phyloP scores from a whole-genome alignment of 2,329 filamentous ascomycete species.

The Colletotrichum ledebouriae region DNA sequence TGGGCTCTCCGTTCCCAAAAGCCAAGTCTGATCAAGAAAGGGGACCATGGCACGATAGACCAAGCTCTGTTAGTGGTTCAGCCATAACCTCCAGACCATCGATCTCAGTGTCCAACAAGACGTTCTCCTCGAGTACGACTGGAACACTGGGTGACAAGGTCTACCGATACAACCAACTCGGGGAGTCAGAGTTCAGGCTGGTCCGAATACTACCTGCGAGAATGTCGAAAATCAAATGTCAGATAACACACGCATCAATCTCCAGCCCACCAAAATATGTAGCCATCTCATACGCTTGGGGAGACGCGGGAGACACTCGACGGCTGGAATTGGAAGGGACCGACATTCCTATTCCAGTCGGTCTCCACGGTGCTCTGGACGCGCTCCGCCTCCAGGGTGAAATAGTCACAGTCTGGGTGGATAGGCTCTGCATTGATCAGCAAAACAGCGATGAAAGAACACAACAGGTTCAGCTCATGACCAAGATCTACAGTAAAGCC shows the following conservation, averaged over 20 bases:
- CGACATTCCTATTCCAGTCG: conserved; percentile 40
- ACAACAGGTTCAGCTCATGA: conserved; percentile 36
- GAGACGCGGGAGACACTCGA: conserved; percentile 46
- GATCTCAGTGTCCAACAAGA: not conserved
- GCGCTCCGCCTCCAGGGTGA: conserved; percentile 37
- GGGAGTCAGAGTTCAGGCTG: conserved; percentile 34
- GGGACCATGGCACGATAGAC: not conserved
- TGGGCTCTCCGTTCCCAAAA: not conserved
- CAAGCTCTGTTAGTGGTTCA: not conserved
- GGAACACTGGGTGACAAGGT: conserved; percentile 7
- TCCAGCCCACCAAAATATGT: conserved; percentile 45
- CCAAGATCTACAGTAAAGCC: conserved; percentile 44
- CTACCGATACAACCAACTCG: conserved; percentile 23
- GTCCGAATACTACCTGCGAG: conserved; percentile 41
- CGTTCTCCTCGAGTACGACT: not conserved
- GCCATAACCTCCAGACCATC: not conserved
- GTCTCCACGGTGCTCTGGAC: conserved; percentile 44
- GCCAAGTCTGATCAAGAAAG: not conserved
- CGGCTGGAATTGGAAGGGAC: conserved; percentile 39
- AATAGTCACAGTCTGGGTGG: conserved; percentile 45
- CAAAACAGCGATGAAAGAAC: conserved; percentile 17
- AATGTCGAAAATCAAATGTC: conserved; percentile 41
- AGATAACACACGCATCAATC: conserved; percentile 37
- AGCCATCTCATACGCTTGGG: conserved; percentile 54
- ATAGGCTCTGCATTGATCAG: conserved; percentile 46